phyloP scores from a whole-genome alignment of 1,139 yeast genomes.

The Yamadazyma epiphylla region DNA sequence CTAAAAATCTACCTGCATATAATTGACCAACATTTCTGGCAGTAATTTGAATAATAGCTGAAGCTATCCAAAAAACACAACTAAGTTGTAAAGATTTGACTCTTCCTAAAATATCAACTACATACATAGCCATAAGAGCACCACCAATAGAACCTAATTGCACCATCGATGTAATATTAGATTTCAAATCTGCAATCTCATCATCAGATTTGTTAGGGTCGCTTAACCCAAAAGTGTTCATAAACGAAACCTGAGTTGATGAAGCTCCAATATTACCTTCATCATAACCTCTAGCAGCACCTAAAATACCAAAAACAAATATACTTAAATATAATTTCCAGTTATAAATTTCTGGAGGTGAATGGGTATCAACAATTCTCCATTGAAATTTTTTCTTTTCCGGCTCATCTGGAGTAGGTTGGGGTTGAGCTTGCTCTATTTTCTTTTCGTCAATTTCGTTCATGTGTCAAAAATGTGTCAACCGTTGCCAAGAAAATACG shows the following conservation, averaged over 20 bases:
- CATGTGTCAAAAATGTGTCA: background rate
- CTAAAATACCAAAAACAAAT: constrained; percentile 53
- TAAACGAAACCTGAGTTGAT: constrained; percentile 43
- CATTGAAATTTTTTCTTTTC: constrained; percentile 18
- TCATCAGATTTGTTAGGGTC: constrained; percentile 33
- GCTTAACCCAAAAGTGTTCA: constrained; percentile 40
- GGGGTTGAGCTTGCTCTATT: background rate
- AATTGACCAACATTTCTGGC: constrained; percentile 43
- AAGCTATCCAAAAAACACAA: constrained; percentile 43
- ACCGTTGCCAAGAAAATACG: background rate
- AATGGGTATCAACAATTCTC: constrained; percentile 28
- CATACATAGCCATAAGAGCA: constrained; percentile 43
- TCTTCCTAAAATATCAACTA: constrained; percentile 55
- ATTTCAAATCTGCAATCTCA: constrained; percentile 44
- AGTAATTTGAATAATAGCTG: constrained; percentile 47
- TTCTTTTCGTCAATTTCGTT: background rate
- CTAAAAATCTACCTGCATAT: constrained; percentile 52
- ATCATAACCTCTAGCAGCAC: constrained; percentile 60
- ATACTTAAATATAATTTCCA: constrained; percentile 43
- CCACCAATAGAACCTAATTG: constrained; percentile 62
- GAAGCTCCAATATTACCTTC: constrained; percentile 50
- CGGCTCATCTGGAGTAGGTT: background rate
- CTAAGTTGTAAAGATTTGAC: constrained; percentile 47
- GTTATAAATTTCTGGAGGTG: constrained; percentile 51
- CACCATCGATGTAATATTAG: constrained; percentile 61